Percentiles rank a stretch among this genome's conserved stretches.
Conservation (phyloP, 805 yeast species). For the Ogataea naganishii region DNA sequence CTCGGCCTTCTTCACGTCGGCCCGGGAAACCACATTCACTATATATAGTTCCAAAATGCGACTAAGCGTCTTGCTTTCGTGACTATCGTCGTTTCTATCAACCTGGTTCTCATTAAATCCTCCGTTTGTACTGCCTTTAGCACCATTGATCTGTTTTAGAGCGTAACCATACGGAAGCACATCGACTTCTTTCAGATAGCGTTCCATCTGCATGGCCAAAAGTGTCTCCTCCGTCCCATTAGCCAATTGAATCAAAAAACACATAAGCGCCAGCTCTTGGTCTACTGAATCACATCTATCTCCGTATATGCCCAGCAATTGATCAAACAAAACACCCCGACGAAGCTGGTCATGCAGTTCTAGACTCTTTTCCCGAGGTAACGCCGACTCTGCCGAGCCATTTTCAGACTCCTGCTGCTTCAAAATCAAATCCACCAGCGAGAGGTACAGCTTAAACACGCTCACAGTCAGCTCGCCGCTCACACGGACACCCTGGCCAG, state of each 20-base stretch:
- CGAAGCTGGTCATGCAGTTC: constrained; percentile 8
- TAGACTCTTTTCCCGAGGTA: background rate
- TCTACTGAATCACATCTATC: constrained; percentile 9
- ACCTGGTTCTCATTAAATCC: constrained; percentile 2
- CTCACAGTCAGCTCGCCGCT: constrained; percentile 10
- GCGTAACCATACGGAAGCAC: constrained; percentile 14
- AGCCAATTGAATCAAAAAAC: constrained; percentile 21
- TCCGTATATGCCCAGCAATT: constrained; percentile 9
- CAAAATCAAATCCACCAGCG: constrained; percentile 19
- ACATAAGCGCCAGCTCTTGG: constrained; percentile 19
- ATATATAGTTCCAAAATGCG: too few species aligned
- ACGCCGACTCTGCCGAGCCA: background rate
- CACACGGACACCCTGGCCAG: constrained; percentile 2
- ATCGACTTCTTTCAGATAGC: constrained; percentile 8
- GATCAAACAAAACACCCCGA: constrained; percentile 15
- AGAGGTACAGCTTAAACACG: constrained; percentile 19
- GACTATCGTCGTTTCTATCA: too few species aligned
- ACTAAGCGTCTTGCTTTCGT: too few species aligned
- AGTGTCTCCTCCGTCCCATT: constrained; percentile 14
- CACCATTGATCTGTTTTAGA: constrained; percentile 1
- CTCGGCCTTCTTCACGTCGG: too few species aligned
- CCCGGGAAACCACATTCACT: too few species aligned
- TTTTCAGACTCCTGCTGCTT: constrained; percentile 8
- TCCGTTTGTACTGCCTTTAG: too few species aligned
- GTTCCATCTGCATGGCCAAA: constrained; percentile 16